Conservation (phyloP, 176 grass and related monocot species). For the Carex myosuroides region DNA sequence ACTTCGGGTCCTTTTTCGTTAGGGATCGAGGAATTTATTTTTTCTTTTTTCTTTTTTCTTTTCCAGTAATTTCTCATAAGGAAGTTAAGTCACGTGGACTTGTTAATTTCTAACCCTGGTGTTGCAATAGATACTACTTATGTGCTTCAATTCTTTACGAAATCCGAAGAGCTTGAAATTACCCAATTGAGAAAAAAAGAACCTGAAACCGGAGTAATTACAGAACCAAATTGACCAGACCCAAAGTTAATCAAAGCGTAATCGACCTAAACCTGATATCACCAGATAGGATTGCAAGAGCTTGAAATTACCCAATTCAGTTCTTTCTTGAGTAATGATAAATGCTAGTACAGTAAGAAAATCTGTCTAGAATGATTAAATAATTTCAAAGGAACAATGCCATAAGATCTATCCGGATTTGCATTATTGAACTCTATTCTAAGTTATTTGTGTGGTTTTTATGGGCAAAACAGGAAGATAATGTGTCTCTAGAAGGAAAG, state of each 20-base stretch:
- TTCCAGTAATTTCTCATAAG: background rate
- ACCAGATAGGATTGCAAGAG: background rate
- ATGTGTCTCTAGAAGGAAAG: conserved; percentile 53
- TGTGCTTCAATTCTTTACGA: too few relatives aligned
- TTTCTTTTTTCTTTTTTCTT: background rate
- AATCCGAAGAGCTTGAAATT: too few relatives aligned
- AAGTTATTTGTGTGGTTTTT: background rate
- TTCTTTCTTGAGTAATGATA: background rate
- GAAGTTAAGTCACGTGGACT: background rate
- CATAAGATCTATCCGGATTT: background rate
- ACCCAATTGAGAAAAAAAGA: too few relatives aligned
- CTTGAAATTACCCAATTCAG: background rate
- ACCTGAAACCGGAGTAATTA: background rate
- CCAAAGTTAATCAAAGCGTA: background rate
- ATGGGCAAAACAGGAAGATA: conserved; percentile 47
- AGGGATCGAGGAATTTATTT: background rate
- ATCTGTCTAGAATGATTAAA: background rate
- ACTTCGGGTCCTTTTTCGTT: too few relatives aligned
- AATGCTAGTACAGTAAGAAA: background rate
- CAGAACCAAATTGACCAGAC: background rate
- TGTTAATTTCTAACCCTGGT: background rate
- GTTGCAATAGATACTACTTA: too few relatives aligned
- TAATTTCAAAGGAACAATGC: background rate
- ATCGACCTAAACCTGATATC: background rate
- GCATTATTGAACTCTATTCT: background rate